These are phyloP conservation scores for Aspergillus hiratsukae DNA, from an alignment of 2,329 filamentous ascomycete species.

Conservation along the genomic window DNA sequence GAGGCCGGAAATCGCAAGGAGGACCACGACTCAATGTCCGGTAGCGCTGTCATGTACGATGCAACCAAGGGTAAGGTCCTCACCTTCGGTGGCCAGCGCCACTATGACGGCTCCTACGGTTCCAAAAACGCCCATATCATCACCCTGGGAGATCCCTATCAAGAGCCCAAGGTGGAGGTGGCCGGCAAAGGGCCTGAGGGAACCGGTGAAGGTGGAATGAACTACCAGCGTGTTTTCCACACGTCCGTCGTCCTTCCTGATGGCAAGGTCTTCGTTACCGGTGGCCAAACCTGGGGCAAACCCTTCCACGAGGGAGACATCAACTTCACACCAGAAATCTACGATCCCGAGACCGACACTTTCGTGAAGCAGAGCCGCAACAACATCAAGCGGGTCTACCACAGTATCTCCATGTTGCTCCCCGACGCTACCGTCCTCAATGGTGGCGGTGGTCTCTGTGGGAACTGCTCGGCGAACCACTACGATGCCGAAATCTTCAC, in stretches of 20 bases:
- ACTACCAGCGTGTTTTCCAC: conserved; percentile 40
- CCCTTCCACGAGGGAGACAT: conserved; percentile 46
- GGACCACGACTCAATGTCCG: conserved; percentile 7
- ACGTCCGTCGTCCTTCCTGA: conserved; percentile 49
- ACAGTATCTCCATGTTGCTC: conserved; percentile 48
- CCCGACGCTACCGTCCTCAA: conserved; percentile 49
- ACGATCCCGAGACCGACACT: conserved; percentile 39
- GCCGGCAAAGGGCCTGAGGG: conserved; percentile 4
- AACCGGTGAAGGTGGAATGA: conserved; percentile 46
- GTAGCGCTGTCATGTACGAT: conserved; percentile 14
- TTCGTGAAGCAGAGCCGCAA: conserved; percentile 28
- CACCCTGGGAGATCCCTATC: conserved; percentile 37
- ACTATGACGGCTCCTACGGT: conserved; percentile 30
- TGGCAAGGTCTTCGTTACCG: conserved; percentile 45
- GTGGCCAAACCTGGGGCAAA: conserved; percentile 42
- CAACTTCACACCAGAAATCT: conserved; percentile 45
- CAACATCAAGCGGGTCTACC: conserved; percentile 37
- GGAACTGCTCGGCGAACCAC: conserved; percentile 47
- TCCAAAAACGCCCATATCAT: conserved; percentile 48
- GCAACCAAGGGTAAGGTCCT: conserved; percentile 37
- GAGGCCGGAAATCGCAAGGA: conserved; percentile 44
- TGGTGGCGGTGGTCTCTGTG: conserved; percentile 53
- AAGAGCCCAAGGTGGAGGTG: conserved; percentile 5
- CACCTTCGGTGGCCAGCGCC: conserved; percentile 5
- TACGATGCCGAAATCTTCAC: conserved; percentile 53